Percentiles rank a stretch among this genome's conserved stretches.
These are phyloP conservation scores for Arthrinium puccinioides DNA, from an alignment of 2,329 filamentous ascomycete species.

Conservation along the genomic window DNA sequence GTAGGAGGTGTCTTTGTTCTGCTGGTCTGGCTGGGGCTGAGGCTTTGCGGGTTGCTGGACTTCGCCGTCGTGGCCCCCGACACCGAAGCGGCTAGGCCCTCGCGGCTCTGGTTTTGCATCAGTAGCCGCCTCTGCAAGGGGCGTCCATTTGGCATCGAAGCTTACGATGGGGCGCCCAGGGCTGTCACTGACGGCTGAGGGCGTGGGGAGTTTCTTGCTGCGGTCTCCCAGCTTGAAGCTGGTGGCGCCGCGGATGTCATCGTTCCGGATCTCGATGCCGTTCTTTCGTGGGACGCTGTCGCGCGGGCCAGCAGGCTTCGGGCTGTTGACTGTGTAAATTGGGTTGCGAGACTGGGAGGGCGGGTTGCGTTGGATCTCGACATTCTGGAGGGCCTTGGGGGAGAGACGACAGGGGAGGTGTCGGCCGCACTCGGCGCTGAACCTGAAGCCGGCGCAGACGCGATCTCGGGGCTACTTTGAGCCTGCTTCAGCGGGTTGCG, in stretches of 20 bases:
- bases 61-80: slow-evolving; percentile 16
- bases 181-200: slow-evolving; percentile 83
- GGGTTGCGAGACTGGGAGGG: slow-evolving; percentile 78
- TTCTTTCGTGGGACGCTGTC: slow-evolving; percentile 54
- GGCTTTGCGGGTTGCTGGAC: slow-evolving; percentile 15
- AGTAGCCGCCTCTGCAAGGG: slow-evolving; percentile 62
- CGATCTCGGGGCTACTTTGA: slow-evolving; percentile 39
- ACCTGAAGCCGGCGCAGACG: too few relatives aligned
- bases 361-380: slow-evolving; percentile 79
- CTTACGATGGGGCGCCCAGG: slow-evolving; percentile 93
- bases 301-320: slow-evolving; percentile 24
- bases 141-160: slow-evolving; percentile 81
- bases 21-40: slow-evolving; percentile 20
- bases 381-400: slow-evolving; percentile 37
- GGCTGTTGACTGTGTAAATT: slow-evolving; percentile 64
- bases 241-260: slow-evolving; percentile 85
- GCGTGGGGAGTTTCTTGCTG: slow-evolving; percentile 79
- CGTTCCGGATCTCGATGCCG: slow-evolving; percentile 73
- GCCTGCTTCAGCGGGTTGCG: slow-evolving; percentile 60
- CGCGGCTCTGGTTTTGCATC: slow-evolving; percentile 55
- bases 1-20: too few relatives aligned
- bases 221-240: slow-evolving; percentile 83
- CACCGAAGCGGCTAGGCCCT: slow-evolving; percentile 27
- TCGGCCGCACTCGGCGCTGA: slow-evolving; percentile 11
- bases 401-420: slow-evolving; percentile 26